These are phyloP conservation scores for Glycine tomentella DNA, from an alignment of 306 rosid genomes.

Conservation along the genomic window DNA sequence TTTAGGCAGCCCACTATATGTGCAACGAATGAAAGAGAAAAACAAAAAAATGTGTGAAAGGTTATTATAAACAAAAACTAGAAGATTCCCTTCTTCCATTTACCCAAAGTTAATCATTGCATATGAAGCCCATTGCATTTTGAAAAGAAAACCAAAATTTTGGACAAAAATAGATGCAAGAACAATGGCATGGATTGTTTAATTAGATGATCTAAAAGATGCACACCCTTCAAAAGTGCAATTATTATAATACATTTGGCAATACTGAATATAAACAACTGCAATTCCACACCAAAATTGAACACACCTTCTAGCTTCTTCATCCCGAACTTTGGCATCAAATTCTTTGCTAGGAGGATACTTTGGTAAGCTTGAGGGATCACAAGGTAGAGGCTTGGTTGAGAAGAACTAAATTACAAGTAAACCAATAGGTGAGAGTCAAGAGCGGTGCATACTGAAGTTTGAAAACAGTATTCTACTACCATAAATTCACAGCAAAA, in stretches of 20 bases:
- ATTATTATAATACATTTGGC: slow-evolving; percentile 2
- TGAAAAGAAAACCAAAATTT: slow-evolving; percentile 1
- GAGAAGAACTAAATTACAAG: slow-evolving; percentile 74
- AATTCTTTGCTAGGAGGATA: slow-evolving; percentile 99
- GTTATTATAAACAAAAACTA: background rate
- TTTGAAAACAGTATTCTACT: slow-evolving; percentile 28
- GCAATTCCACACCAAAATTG: slow-evolving; percentile 32
- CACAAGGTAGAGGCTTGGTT: slow-evolving; percentile 92
- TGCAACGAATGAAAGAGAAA: background rate
- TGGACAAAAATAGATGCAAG: slow-evolving; percentile 7
- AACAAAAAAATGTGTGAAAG: background rate
- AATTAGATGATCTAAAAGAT: background rate
- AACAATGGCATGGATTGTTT: background rate
- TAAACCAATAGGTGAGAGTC: slow-evolving; percentile 42
- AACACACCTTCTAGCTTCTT: slow-evolving; percentile 91
- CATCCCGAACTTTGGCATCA: slow-evolving; percentile 95
- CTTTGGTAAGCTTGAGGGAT: slow-evolving; percentile 93
- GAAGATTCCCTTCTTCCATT: background rate
- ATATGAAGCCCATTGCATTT: background rate
- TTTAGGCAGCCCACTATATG: background rate
- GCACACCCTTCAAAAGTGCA: slow-evolving; percentile 23
- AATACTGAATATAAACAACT: slow-evolving; percentile 20
- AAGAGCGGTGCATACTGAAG: slow-evolving; percentile 28
- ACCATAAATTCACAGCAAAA: slow-evolving; percentile 23
- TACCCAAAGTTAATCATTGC: background rate